Conservation (phyloP, 2,329 filamentous ascomycete species). For the Ophiostoma montium region DNA sequence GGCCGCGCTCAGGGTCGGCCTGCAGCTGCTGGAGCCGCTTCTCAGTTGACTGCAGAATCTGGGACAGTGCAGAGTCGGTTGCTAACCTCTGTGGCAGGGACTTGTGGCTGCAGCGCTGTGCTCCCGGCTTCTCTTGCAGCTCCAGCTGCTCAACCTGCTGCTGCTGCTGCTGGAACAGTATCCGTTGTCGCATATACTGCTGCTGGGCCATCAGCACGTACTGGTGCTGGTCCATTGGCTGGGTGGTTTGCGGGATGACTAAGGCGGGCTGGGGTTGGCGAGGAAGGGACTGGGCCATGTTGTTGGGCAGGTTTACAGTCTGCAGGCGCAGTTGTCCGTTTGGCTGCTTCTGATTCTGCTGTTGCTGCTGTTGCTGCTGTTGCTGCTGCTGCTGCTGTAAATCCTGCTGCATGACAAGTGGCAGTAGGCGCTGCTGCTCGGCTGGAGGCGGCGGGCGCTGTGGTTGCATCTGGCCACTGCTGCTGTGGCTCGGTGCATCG, state of each 20-base stretch:
- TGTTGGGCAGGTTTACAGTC: too few relatives aligned
- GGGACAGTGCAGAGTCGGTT: conserved; percentile 34
- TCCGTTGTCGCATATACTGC: too few relatives aligned
- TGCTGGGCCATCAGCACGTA: neutral
- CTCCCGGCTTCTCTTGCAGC: neutral
- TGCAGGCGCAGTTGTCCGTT: neutral
- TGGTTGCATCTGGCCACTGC: neutral
- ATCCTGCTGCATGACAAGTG: conserved; percentile 1
- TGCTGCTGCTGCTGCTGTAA: conserved; percentile 4
- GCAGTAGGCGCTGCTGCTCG: conserved; percentile 8
- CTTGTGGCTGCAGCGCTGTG: neutral
- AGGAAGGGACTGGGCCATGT: too few relatives aligned
- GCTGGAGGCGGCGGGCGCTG: conserved; percentile 9
- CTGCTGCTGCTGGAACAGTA: neutral
- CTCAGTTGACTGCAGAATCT: conserved; percentile 40
- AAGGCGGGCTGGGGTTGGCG: too few relatives aligned
- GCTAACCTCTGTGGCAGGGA: conserved; percentile 3
- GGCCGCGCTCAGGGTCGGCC: neutral
- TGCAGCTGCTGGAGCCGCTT: conserved; percentile 25
- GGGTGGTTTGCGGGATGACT: too few relatives aligned
- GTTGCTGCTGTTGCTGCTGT: conserved; percentile 5
- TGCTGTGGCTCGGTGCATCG: neutral
- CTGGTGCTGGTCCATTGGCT: neutral
- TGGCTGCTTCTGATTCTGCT: too few relatives aligned
- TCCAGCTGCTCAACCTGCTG: neutral